phyloP scores from a whole-genome alignment of 2,329 filamentous ascomycete species.

The Cladosporium sp. region DNA sequence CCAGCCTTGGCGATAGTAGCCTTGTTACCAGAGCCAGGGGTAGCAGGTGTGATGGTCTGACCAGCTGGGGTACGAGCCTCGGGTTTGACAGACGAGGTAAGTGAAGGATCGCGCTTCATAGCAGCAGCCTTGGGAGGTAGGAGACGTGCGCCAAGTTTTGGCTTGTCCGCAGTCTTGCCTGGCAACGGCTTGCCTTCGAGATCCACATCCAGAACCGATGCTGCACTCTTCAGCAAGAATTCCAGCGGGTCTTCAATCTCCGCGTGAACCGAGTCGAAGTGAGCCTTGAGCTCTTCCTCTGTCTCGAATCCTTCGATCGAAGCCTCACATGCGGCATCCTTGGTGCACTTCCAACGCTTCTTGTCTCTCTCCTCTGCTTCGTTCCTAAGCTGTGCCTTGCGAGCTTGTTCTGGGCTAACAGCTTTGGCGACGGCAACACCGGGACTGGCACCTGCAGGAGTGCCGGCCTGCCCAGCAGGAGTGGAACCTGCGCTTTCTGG shows the following conservation, averaged over 20 bases:
- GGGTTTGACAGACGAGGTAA: conserved; percentile 15
- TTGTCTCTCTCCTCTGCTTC: conserved; percentile 40
- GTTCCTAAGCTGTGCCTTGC: conserved; percentile 32
- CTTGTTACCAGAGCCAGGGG: conserved; percentile 17
- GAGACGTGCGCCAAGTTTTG: conserved; percentile 21
- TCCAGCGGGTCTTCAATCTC: conserved; percentile 51
- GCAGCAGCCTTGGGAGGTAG: conserved; percentile 14
- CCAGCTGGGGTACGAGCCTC: conserved; percentile 17
- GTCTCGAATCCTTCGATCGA: conserved; percentile 52
- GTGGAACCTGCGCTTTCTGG: conserved; percentile 38
- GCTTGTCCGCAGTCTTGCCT: conserved; percentile 15
- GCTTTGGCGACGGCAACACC: conserved; percentile 32
- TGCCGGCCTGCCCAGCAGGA: conserved; percentile 29
- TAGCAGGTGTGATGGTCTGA: conserved; percentile 23
- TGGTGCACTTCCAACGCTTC: conserved; percentile 49
- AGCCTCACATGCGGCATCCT: conserved; percentile 47
- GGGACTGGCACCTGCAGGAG: conserved; percentile 37
- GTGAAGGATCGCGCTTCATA: conserved; percentile 30
- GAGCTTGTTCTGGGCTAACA: conserved; percentile 43
- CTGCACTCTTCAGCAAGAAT: conserved; percentile 52
- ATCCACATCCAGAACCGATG: conserved; percentile 45
- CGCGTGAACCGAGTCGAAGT: conserved; percentile 50
- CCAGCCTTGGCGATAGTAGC: conserved; percentile 15
- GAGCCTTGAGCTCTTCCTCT: conserved; percentile 50
- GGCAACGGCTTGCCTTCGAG: conserved; percentile 35